These are phyloP conservation scores for Xanthoconium separans DNA, from an alignment of 1,284 basidiomycete genomes.

Conservation along the genomic window DNA sequence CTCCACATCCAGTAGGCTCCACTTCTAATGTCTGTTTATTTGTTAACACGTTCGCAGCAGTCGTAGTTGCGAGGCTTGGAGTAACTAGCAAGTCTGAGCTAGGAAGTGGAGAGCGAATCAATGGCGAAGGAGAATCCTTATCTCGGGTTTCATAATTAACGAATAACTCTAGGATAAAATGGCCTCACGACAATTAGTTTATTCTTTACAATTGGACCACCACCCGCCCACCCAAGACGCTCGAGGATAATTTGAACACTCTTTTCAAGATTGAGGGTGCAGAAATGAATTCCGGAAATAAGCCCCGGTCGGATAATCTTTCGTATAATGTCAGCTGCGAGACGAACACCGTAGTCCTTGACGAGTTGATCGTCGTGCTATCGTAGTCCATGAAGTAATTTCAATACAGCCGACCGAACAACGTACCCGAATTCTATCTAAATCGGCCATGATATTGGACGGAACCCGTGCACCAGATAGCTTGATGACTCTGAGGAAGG, in stretches of 20 bases:
- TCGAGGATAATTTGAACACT: slow-evolving; percentile 90
- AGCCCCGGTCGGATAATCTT: slow-evolving; percentile 50
- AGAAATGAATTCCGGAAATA: slow-evolving; percentile 89
- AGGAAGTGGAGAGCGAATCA: slow-evolving; percentile 23
- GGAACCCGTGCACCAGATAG: slow-evolving; percentile 87
- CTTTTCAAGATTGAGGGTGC: slow-evolving; percentile 97
- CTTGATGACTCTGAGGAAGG: slow-evolving; percentile 89
- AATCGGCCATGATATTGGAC: slow-evolving; percentile 58
- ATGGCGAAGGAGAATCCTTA: slow-evolving; percentile 42
- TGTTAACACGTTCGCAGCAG: slow-evolving; percentile 58
- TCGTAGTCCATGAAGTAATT: slow-evolving; percentile 16
- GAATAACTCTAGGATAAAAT: slow-evolving; percentile 9
- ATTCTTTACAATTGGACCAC: slow-evolving; percentile 47
- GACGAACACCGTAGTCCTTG: slow-evolving; percentile 83
- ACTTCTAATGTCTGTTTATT: slow-evolving; percentile 43
- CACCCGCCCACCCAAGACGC: slow-evolving; percentile 66
- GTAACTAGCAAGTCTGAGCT: slow-evolving; percentile 52
- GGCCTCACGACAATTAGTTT: slow-evolving; percentile 65
- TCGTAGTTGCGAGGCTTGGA: slow-evolving; percentile 43
- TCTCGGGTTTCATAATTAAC: slow-evolving; percentile 6
- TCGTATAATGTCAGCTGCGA: slow-evolving; percentile 77
- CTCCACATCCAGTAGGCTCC: slow-evolving; percentile 64
- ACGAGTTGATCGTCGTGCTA: slow-evolving; percentile 90
- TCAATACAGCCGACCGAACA: slow-evolving; percentile 9
- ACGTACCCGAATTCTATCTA: slow-evolving; percentile 80